Base-by-base conservation (phyloP, 495 filamentous ascomycete genomes). In the Annulohypoxylon moriforme region DNA sequence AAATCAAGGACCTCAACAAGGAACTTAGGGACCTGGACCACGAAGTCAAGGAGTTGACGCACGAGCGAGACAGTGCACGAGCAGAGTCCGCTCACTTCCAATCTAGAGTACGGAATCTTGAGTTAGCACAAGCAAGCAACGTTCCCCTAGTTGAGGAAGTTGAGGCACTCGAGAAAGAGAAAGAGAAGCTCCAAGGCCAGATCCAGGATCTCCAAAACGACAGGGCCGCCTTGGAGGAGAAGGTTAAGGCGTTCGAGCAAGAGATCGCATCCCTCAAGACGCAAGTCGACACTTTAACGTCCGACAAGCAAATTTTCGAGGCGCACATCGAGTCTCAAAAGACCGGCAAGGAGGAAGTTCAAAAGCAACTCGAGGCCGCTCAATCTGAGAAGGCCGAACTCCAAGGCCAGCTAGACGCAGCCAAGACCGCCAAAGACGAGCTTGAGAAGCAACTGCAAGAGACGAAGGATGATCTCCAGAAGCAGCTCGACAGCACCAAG, bases 291-390 rank as follows among this genome's bases (percentile, higher is more conserved):
- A 63, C 65, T 0, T 67, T 75, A 16, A 71, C 77, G 46, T 56
- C 65, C n/a, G 34, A 55, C 42, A 75, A 42, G 56, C 59, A 66
- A 20, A 36, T 47, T 7, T 68, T 78, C 22, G 69, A 75, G 63
- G 42, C 47, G 25, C 52, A 64, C 16, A 46, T 76, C 22, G 72
- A 61, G 34, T 60, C 63, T 0, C 72, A 70, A 38, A 78, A 71
- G 60, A 46, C 57, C 2, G 66, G 58, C 38, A 69, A 44, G 52
- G 76, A 78, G 52, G 75, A 79, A 13, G 62, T 83, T 1, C 55
- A 67, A 25, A 80, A 79, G 72, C 78, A 78, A 63, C 76, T 82
- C 9, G 78, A 80, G 60, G 71, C 78, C 3, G 67, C 74, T 1
- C 52, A 55, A n/a, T 40, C 50, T 9, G 71, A 69, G 52, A 74